Base-by-base conservation (phyloP, 2,329 filamentous ascomycete species). In the Penicillium sp. region DNA sequence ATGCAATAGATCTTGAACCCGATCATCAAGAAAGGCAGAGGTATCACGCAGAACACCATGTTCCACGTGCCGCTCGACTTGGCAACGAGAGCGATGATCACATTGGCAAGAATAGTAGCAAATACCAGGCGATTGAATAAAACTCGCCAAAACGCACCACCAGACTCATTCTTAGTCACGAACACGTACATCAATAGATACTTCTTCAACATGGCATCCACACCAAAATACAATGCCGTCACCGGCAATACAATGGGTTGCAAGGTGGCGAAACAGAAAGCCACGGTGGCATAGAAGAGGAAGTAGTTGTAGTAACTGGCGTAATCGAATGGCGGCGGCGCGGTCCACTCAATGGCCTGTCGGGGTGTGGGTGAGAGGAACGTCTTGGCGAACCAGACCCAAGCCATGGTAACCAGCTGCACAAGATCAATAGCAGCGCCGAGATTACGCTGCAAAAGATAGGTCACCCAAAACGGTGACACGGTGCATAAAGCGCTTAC, bases 281-380 rank as follows among this genome's bases (percentile, higher is more conserved):
- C 88, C 32, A 97, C 89, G 0, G 93, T 97, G 25, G 89, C 81
- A 76, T 97, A 99, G 76, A 90, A 99, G 31, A 97, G 80, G 74
- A 97, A 97, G 72, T 96, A 97, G 73, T 97, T 97, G 82, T 97
- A 99, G 76, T 97, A 97, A 64, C 86, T 91, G 55, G 94, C 91
- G 68, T 97, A 97, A 64, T 97, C 92, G 71, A 99, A 97, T 0
- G 90, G 80, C 2, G 90, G 92, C 1, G 94, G 94, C 4, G 94
- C 94, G 0, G 92, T 96, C 68, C 94, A 84, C 72, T 96, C 90
- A 63, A 97, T 97, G 63, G 94, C 79, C 71, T 96, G 88, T 63
- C 94, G 83, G 6, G 94, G 94, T 3, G 94, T 97, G 3, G 93
- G 93, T 58, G 85, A 88, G 27, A 90, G 83, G 66, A 97, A 94